Base-by-base conservation (phyloP, 768 basidiomycete species). In the Austroboletus eburneus region DNA sequence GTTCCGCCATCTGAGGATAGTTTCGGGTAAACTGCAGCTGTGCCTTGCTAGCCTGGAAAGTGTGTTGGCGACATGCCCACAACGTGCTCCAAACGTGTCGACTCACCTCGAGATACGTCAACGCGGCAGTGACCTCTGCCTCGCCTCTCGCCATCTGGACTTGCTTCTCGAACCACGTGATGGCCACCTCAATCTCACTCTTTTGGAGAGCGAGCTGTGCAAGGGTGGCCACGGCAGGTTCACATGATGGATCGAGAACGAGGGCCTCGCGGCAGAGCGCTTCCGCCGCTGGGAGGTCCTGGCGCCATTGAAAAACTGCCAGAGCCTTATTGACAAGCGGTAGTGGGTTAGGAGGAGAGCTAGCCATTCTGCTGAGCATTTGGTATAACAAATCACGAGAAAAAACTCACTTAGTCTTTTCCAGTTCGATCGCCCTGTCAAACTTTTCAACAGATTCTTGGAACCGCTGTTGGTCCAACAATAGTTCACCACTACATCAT, bases 321-420 rank as follows among this genome's bases (percentile, higher is more conserved):
- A 98, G 84, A n/a, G 94, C 93, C 64, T 95, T 96, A 82, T 99
- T 99, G 44, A 98, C 93, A 36, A 95, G 72, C 0, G 95, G 88
- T 3, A 98, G 77, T 20, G 96, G 95, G 64, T 98, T 99, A 43
- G 71, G 70, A 21, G 75, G 85, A 60, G 59, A 79, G 59, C 48
- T 72, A 51, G 55, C 61, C 4, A 24, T n/a, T 21, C 4, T 8
- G 30, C 17, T 48, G 25, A 56, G n/a, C n/a, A 42, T 35, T 4
- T 32, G 17, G 27, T 35, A 9, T 9, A 2, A 5, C n/a, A 10
- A 9, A 38, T 5, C 0, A 10, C n/a, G 5, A 14, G 23, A 45
- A 40, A n/a, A 13, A 39, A 46, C 76, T 38, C 54, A 87, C 87
- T 83, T 87, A 34, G 71, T 55, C 59, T 84, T 84, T 67, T 96